phyloP scores from a whole-genome alignment of 208 protist genomes.

The Trypanosoma melophagium region DNA sequence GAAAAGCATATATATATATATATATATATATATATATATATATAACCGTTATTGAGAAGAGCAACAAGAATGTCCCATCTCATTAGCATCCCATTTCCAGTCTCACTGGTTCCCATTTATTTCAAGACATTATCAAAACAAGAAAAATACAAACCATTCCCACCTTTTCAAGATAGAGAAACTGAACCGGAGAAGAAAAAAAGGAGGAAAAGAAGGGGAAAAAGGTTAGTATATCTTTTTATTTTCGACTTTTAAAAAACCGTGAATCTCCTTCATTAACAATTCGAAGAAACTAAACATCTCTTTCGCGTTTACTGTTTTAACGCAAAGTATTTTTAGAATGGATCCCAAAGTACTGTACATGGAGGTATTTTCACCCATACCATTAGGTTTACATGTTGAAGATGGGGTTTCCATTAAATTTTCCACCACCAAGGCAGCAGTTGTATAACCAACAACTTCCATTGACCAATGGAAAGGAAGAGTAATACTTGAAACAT shows the following conservation, averaged over 20 bases:
- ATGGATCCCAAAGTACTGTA: not conserved
- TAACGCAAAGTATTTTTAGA: not conserved
- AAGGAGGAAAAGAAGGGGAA: constrained; percentile 8
- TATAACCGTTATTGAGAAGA: not conserved
- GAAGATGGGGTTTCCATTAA: constrained; percentile 74
- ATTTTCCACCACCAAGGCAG: constrained; percentile 84
- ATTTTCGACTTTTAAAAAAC: constrained; percentile 1
- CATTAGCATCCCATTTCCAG: no score
- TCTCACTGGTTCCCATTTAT: no score
- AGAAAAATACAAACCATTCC: no score
- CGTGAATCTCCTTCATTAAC: not conserved
- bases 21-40: not conserved
- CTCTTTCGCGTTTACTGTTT: not conserved
- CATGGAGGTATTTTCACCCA: not conserved
- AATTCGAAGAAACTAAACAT: constrained; percentile 6
- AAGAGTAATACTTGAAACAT: constrained; percentile 77
- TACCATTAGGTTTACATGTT: not conserved
- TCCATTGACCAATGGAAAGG: constrained; percentile 84
- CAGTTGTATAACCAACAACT: constrained; percentile 85
- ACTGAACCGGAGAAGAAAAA: not conserved
- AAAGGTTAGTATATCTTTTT: constrained; percentile 7
- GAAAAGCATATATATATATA: not conserved
- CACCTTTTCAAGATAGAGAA: no score
- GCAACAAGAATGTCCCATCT: no score
- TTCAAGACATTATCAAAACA: not conserved